A percentile compares a stretch with the other conserved stretches of the same genome.
These are phyloP conservation scores for Myotisia sp. DNA, from an alignment of 2,329 filamentous ascomycete species.

Conservation along the genomic window DNA sequence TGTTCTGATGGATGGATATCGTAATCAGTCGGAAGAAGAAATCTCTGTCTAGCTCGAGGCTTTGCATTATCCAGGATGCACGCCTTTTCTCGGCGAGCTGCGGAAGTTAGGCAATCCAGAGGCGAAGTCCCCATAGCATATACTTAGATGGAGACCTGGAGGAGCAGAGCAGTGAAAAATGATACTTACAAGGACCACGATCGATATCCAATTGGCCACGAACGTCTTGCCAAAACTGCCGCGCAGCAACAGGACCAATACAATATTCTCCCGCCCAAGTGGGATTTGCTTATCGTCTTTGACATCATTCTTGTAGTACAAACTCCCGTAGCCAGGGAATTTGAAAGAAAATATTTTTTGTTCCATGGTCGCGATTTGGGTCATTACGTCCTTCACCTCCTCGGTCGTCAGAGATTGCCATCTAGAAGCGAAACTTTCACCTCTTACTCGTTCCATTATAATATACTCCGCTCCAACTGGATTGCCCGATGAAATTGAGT, in stretches of 20 bases:
- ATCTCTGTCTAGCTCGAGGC: constrained; percentile 6
- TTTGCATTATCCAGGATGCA: constrained; percentile 2
- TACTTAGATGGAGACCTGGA: constrained; percentile 2
- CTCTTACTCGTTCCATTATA: constrained; percentile 28
- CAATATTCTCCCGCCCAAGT: constrained; percentile 15
- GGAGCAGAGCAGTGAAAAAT: no score
- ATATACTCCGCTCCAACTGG: constrained; percentile 30
- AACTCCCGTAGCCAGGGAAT: constrained; percentile 19
- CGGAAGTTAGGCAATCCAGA: constrained; percentile 7
- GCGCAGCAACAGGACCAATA: constrained; percentile 17
- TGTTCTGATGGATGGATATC: constrained; percentile 9
- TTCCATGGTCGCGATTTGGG: constrained; percentile 9
- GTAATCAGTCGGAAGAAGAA: constrained; percentile 9
- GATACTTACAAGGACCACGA: constrained; percentile 28
- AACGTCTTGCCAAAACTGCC: constrained; percentile 20
- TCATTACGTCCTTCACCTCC: constrained; percentile 20
- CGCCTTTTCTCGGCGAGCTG: constrained; percentile 8
- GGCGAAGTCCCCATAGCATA: constrained; percentile 6
- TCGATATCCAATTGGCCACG: constrained; percentile 15
- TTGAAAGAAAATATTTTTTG: constrained; percentile 16
- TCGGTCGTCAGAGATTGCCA: constrained; percentile 17
- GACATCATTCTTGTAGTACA: constrained; percentile 14
- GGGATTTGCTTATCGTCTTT: constrained; percentile 11
- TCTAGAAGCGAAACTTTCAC: constrained; percentile 19
- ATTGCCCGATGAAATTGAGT: constrained; percentile 24